phyloP scores from a whole-genome alignment of 495 filamentous ascomycete genomes.

The Darksidea phi region DNA sequence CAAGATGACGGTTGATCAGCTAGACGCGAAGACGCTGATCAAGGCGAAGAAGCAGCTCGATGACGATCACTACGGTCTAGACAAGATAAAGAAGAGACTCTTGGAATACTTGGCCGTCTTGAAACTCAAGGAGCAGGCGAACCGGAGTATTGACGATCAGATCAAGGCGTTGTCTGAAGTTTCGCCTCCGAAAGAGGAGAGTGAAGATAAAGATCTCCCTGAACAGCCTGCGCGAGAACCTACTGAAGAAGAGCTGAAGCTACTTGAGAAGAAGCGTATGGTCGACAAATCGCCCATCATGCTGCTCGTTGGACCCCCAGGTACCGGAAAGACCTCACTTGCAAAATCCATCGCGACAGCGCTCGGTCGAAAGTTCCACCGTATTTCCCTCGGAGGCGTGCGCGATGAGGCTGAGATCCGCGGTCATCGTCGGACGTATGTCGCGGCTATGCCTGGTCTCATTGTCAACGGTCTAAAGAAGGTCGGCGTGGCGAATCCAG shows the following conservation, averaged over 20 bases:
- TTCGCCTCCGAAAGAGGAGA: neutral
- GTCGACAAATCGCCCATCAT: slow-evolving; percentile 96
- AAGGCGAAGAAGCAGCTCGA: slow-evolving; percentile 87
- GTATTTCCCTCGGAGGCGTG: slow-evolving; percentile 95
- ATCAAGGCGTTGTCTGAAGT: slow-evolving; percentile 46
- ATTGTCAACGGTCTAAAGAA: slow-evolving; percentile 95
- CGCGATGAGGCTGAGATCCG: slow-evolving; percentile 96
- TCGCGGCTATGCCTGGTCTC: slow-evolving; percentile 96
- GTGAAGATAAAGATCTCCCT: slow-evolving; percentile 3
- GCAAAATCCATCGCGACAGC: slow-evolving; percentile 92
- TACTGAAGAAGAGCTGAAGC: slow-evolving; percentile 53
- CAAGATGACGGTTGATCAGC: slow-evolving; percentile 77
- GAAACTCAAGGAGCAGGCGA: slow-evolving; percentile 86
- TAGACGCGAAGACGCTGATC: slow-evolving; percentile 76
- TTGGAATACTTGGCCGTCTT: slow-evolving; percentile 95
- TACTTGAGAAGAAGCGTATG: slow-evolving; percentile 69
- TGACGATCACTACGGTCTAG: slow-evolving; percentile 93
- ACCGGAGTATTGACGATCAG: slow-evolving; percentile 72
- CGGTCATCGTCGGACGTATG: slow-evolving; percentile 93
- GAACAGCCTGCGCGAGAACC: slow-evolving; percentile 10
- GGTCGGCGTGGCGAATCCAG: slow-evolving; percentile 92
- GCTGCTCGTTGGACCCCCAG: slow-evolving; percentile 89
- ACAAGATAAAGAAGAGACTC: slow-evolving; percentile 95
- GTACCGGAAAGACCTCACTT: slow-evolving; percentile 93
- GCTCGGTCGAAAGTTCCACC: slow-evolving; percentile 91